Conservation (phyloP, 441 rosid species). For the Eutrema salsugineum region DNA sequence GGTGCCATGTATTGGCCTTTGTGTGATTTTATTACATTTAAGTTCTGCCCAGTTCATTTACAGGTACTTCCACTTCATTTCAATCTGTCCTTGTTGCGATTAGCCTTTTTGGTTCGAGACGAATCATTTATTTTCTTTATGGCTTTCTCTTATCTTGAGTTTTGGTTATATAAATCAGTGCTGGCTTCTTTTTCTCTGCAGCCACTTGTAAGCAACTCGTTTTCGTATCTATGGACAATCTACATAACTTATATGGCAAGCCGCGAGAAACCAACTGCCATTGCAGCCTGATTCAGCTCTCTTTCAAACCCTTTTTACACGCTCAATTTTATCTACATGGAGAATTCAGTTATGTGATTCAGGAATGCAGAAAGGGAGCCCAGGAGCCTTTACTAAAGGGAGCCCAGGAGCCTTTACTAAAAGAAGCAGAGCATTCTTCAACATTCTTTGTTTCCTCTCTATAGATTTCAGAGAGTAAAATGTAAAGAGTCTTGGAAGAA, state of each 20-base stretch:
- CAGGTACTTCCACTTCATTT: conserved; percentile 43
- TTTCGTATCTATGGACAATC: conserved; percentile 79
- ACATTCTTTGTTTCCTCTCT: conserved; percentile 8
- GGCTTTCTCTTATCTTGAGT: not conserved
- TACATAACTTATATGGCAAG: conserved; percentile 82
- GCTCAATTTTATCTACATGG: not conserved
- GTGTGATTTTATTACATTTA: conserved; percentile 84
- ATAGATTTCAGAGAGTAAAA: not conserved
- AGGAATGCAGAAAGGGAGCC: not conserved
- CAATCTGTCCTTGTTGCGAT: not conserved
- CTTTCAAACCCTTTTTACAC: not conserved
- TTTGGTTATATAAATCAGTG: not conserved
- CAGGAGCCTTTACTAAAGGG: not conserved
- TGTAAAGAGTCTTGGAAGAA: not conserved
- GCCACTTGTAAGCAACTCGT: conserved; percentile 84
- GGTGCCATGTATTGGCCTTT: conserved; percentile 86
- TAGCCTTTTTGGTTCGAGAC: not conserved
- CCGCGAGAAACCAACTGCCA: conserved; percentile 42
- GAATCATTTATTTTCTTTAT: not conserved
- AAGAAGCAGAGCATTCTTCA: not conserved
- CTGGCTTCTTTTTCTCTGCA: conserved; percentile 28
- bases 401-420: not conserved
- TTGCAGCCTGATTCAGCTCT: conserved; percentile 28
- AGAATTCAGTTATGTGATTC: not conserved
- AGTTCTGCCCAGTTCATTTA: conserved; percentile 69